Evolutionary conservation across 2,329 filamentous ascomycete species (phyloP), one percentile per base, ranked within the genome.

Genomic region (Aspergillus candidus): DNA sequence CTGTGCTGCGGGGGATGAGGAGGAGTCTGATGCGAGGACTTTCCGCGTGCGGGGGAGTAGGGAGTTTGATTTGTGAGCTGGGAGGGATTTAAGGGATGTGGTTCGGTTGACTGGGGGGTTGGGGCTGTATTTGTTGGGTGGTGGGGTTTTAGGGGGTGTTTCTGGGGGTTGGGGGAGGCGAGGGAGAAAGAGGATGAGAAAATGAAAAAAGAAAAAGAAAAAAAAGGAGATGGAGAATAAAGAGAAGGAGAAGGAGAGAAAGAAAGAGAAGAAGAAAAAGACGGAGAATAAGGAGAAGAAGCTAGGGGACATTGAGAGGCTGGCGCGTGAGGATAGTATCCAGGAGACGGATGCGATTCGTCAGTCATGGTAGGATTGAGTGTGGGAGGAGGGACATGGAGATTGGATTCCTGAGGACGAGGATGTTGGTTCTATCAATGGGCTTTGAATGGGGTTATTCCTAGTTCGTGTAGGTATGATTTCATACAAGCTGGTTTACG

Each of bases 41-140:
- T 58, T 63, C 46, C 53, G 54, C 4, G 43, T 61, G 4, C 35
- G 60, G 0, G 56, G 40, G 4, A 59, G 54, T n/a, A 35, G 45
- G 3, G 60, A 63, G 17, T 63, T 54, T 33, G 52, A 63, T 17
- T 46, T 63, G 5, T 62, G 58, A 58, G 15, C 35, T 0, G 42
- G 44, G 33, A 35, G 41, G 3, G 58, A 59, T 17, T 62, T 61
- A 32, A 30, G 11, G 2, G 50, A 38, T 0, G 57, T 52, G 0
- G 27, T 56, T 6, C 44, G 47, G 3, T 31, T 56, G 5, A 37
- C 62, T 4, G 48, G 50, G 6, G 60, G 50, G 0, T 34, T 63
- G 33, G 30, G 50, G 2, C 32, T 55, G 35, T 63, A 63, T 43
- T 37, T 63, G 37, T 54, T 62, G 41, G 58, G 59, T 44, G 59